Conservation (phyloP, 2,329 filamentous ascomycete species). For the Talaromyces sp. region DNA sequence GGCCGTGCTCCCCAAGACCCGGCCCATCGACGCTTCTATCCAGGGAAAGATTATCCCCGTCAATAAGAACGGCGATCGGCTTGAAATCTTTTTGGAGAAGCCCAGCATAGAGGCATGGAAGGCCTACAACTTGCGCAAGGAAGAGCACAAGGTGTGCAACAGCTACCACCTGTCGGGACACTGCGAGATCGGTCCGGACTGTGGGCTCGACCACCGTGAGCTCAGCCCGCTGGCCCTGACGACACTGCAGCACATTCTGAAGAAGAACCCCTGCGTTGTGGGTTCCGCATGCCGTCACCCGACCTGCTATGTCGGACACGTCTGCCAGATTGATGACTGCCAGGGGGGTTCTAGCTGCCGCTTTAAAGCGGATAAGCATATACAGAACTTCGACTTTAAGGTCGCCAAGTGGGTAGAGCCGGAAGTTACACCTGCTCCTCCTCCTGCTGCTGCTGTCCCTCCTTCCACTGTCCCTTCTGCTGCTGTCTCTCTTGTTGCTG, state of each 20-base stretch:
- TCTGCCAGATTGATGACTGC: constrained; percentile 31
- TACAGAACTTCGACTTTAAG: not conserved
- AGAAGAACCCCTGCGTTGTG: constrained; percentile 38
- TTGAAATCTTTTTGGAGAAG: constrained; percentile 41
- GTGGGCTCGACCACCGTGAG: constrained; percentile 44
- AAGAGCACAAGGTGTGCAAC: constrained; percentile 46
- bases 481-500: not conserved
- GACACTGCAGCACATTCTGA: constrained; percentile 43
- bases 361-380: not conserved
- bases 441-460: not conserved
- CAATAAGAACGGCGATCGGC: constrained; percentile 44
- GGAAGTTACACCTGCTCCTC: not conserved
- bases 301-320: constrained; percentile 46
- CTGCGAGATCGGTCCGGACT: constrained; percentile 32
- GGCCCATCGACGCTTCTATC: not conserved
- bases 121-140: constrained; percentile 35
- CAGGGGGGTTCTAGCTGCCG: not conserved
- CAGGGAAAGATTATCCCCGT: constrained; percentile 38
- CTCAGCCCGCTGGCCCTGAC: constrained; percentile 36
- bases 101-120: constrained; percentile 35
- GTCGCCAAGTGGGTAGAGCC: constrained; percentile 6
- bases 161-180: constrained; percentile 41
- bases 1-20: constrained; percentile 17
- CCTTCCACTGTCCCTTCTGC: not conserved
- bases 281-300: constrained; percentile 38